Evolutionary conservation across 306 rosid genomes (phyloP), one percentile per base, ranked within the genome.

Genomic region (Corylus avellana): DNA sequence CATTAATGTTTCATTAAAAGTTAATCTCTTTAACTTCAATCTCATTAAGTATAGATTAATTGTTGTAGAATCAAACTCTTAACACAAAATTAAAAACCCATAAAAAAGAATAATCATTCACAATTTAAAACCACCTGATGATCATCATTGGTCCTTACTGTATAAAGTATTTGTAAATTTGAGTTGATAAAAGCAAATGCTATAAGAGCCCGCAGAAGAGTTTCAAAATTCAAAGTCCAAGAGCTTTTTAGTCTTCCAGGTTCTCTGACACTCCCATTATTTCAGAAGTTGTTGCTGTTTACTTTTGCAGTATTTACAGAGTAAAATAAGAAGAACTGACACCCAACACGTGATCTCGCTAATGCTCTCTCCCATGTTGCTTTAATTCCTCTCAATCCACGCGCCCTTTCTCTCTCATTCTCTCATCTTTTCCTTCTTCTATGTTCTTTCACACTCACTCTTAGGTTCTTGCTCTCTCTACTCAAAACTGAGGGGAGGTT

Each of bases 301-400:
- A 44, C 80, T 85, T 84, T 85, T 79, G 55, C 72, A 47, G 58
- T 9, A 44, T 67, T 53, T 58, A 32, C 67, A 12, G 49, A 79
- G 22, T 37, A 61, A 63, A 75, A 35, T 73, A 57, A 7, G 62
- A 67, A 7, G 62, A 67, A 7, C 94, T 87, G 97, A 91, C 91
- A 87, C 77, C 22, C 49, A 72, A 81, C 98, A 93, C 94, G 97
- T 88, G 97, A 83, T 82, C 53, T 12, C 6, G 56, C 87, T 59
- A 72, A 50, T 61, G 77, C 37, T 39, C 57, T 81, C 84, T 76
- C 78, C 57, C 80, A 16, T 58, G 20, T 84, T 70, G 73, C 63
- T 68, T 69, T 72, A 66, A 68, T 77, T 54, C 46, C 44, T 78
- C 81, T 83, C 29, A 69, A 74, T 72, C 80, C 93, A 88, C 89